Percentiles rank a stretch among this genome's conserved stretches.
These are phyloP conservation scores for Castanea mollissima DNA, from an alignment of 306 rosid genomes.

Conservation along the genomic window DNA sequence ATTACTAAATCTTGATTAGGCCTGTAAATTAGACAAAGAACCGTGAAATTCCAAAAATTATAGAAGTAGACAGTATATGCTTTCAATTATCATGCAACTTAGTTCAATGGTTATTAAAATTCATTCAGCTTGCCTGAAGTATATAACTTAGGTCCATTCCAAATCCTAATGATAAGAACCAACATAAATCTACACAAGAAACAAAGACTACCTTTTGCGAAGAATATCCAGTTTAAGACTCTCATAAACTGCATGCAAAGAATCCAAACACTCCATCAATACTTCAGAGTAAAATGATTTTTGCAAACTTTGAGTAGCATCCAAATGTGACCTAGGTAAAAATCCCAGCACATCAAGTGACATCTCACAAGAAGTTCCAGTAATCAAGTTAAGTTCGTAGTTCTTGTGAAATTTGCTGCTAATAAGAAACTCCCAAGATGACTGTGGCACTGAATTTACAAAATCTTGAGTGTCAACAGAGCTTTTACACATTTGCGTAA, in stretches of 20 bases:
- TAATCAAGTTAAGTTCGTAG: conserved; percentile 53
- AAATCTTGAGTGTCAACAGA: conserved; percentile 30
- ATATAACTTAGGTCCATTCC: background rate
- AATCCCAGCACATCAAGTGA: conserved; percentile 39
- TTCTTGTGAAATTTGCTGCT: conserved; percentile 71
- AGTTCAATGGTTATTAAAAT: background rate
- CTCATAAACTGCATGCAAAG: conserved; percentile 95
- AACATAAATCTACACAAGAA: background rate
- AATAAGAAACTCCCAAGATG: conserved; percentile 90
- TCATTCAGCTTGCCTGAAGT: conserved; percentile 1
- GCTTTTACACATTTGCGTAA: conserved; percentile 64
- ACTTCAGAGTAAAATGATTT: conserved; percentile 54
- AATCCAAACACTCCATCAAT: conserved; percentile 64
- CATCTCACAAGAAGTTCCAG: conserved; percentile 37
- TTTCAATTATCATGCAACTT: background rate
- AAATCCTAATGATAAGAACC: background rate
- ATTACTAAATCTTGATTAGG: background rate
- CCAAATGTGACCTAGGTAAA: conserved; percentile 24
- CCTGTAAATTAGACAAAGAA: background rate
- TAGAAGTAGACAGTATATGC: background rate
- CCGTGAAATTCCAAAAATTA: background rate
- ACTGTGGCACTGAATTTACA: conserved; percentile 30
- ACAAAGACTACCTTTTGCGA: conserved; percentile 61
- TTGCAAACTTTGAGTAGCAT: conserved; percentile 34
- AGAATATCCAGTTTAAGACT: conserved; percentile 84